phyloP scores from a whole-genome alignment of 2,329 filamentous ascomycete genomes.

The Akanthomyces uredinophilus region DNA sequence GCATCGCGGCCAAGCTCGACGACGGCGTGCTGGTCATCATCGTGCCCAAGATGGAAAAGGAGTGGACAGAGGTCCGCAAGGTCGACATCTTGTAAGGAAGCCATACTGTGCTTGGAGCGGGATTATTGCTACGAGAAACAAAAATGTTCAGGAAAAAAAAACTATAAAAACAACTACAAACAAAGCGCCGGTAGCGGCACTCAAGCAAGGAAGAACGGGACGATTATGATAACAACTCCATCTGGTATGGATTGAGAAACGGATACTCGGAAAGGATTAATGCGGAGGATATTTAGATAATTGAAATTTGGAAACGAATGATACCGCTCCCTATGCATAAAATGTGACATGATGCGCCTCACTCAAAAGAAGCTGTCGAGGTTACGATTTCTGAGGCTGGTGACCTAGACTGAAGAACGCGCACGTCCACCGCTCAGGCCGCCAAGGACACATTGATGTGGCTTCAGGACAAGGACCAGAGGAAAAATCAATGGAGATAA shows the following conservation, averaged over 20 bases:
- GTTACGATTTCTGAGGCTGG: too few species aligned
- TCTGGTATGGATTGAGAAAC: background rate
- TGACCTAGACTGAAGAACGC: too few species aligned
- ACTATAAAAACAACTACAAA: background rate
- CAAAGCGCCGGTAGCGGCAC: background rate
- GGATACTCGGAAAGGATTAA: background rate
- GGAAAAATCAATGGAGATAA: too few species aligned
- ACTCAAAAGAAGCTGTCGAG: too few species aligned
- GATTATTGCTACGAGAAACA: background rate
- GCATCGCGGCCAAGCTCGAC: slow-evolving; percentile 70
- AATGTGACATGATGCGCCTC: background rate
- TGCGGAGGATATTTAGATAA: slow-evolving; percentile 1
- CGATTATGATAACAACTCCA: background rate
- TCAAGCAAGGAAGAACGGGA: background rate
- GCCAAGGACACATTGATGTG: too few species aligned
- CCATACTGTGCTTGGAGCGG: too few species aligned
- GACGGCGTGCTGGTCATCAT: slow-evolving; percentile 72
- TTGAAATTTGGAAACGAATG: background rate
- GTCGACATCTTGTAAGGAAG: slow-evolving; percentile 49
- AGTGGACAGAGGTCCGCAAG: slow-evolving; percentile 58
- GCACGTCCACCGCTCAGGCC: too few species aligned
- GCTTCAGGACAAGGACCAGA: too few species aligned
- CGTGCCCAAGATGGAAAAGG: slow-evolving; percentile 67
- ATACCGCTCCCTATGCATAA: too few species aligned
- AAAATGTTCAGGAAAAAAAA: background rate